phyloP scores from a whole-genome alignment of 2,329 filamentous ascomycete species.

The Chaetomiaceae sp. region DNA sequence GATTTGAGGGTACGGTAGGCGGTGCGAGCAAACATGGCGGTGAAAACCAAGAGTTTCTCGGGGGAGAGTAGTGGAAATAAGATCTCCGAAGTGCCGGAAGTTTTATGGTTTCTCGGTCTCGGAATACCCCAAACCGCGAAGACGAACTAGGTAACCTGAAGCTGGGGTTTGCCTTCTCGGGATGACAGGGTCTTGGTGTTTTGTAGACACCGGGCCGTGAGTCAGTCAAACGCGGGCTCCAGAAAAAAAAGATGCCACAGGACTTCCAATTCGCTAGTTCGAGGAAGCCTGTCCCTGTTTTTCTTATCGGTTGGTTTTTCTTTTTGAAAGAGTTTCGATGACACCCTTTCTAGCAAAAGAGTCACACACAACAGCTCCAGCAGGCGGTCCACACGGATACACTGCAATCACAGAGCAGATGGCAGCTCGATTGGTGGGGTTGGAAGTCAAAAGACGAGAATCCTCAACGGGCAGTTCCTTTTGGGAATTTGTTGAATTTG shows the following conservation, averaged over 20 bases:
- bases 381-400: not conserved
- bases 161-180: not conserved
- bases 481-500: slow-evolving; percentile 7
- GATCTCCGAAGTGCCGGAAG: not conserved
- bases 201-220: slow-evolving; percentile 6
- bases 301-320: not conserved
- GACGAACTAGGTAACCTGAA: no score
- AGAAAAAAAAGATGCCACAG: slow-evolving; percentile 9
- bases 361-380: not conserved
- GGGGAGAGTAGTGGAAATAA: not conserved
- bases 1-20: slow-evolving; percentile 26
- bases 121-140: not conserved
- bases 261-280: slow-evolving; percentile 2
- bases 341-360: not conserved
- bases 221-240: slow-evolving; percentile 9
- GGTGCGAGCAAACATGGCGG: slow-evolving; percentile 21
- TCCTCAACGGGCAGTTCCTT: not conserved
- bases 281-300: not conserved
- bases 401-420: not conserved
- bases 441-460: not conserved
- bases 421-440: not conserved
- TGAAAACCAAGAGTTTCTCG: not conserved
- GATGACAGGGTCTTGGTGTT: slow-evolving; percentile 7
- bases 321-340: not conserved
- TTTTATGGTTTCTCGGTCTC: not conserved